These are phyloP conservation scores for Microdochium bolleyi DNA, from an alignment of 2,329 filamentous ascomycete species.

Conservation along the genomic window DNA sequence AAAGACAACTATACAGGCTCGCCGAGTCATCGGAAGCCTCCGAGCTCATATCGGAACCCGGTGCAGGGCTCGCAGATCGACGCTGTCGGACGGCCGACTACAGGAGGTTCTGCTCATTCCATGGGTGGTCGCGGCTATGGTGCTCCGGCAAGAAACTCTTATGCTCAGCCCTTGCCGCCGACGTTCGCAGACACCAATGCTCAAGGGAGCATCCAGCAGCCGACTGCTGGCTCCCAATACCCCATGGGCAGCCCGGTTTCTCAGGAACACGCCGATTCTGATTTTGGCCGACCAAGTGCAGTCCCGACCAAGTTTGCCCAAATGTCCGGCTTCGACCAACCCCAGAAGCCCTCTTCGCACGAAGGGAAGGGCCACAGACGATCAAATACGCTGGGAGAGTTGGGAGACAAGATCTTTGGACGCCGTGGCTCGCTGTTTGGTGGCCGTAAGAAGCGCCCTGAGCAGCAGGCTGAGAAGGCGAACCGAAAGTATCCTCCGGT, in stretches of 20 bases:
- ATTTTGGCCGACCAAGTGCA: constrained; percentile 52
- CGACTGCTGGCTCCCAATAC: constrained; percentile 56
- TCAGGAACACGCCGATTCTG: constrained; percentile 40
- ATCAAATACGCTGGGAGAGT: constrained; percentile 70
- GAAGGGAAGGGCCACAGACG: constrained; percentile 54
- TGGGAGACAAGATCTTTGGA: constrained; percentile 79
- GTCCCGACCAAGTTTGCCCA: constrained; percentile 51
- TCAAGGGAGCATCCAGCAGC: constrained; percentile 84
- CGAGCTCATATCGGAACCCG: constrained; percentile 40
- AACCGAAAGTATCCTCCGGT: constrained; percentile 76
- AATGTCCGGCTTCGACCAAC: constrained; percentile 48
- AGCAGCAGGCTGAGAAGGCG: constrained; percentile 42
- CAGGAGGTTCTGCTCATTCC: constrained; percentile 46
- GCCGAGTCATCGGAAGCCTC: constrained; percentile 28
- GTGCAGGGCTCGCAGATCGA: constrained; percentile 32
- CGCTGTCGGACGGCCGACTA: constrained; percentile 24
- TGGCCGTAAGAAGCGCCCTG: constrained; percentile 29
- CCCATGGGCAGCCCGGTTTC: constrained; percentile 61
- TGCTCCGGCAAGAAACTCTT: constrained; percentile 56
- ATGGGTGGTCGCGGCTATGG: constrained; percentile 36
- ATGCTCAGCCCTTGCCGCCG: constrained; percentile 82
- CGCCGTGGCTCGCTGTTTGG: constrained; percentile 77
- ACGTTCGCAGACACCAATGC: constrained; percentile 82
- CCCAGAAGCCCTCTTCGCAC: constrained; percentile 34
- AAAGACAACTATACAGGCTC: constrained; percentile 32